phyloP scores from a whole-genome alignment of 768 basidiomycete genomes.

The Mycena pura region DNA sequence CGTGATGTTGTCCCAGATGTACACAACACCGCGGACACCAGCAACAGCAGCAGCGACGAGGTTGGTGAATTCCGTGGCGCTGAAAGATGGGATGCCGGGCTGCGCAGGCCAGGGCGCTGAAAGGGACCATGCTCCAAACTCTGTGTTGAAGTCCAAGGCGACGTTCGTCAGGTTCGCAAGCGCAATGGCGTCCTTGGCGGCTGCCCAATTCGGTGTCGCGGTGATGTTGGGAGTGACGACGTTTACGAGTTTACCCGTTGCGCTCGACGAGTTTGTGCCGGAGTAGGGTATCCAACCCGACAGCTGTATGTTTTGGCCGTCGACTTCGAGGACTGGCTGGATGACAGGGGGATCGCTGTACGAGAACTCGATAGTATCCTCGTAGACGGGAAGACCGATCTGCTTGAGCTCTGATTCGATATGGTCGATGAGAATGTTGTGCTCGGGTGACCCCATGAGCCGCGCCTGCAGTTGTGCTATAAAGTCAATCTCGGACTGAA shows the following conservation, averaged over 20 bases:
- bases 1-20: neutral
- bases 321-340: neutral
- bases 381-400: neutral
- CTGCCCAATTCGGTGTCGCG: neutral
- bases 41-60: conserved; percentile 1
- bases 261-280: neutral
- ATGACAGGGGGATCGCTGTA: neutral
- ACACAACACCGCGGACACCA: neutral
- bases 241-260: neutral
- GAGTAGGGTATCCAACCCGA: neutral
- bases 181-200: neutral
- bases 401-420: neutral
- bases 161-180: neutral
- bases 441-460: neutral
- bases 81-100: neutral
- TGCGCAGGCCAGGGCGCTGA: neutral
- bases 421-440: neutral
- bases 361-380: neutral
- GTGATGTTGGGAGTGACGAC: neutral
- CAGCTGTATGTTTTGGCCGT: neutral
- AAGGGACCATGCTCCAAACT: neutral
- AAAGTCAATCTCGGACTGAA: neutral
- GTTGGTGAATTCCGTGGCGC: neutral
- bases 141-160: neutral
- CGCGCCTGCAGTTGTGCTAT: neutral